These are phyloP conservation scores for Sapria himalayana DNA, from an alignment of 345 rosid species.

Conservation along the genomic window DNA sequence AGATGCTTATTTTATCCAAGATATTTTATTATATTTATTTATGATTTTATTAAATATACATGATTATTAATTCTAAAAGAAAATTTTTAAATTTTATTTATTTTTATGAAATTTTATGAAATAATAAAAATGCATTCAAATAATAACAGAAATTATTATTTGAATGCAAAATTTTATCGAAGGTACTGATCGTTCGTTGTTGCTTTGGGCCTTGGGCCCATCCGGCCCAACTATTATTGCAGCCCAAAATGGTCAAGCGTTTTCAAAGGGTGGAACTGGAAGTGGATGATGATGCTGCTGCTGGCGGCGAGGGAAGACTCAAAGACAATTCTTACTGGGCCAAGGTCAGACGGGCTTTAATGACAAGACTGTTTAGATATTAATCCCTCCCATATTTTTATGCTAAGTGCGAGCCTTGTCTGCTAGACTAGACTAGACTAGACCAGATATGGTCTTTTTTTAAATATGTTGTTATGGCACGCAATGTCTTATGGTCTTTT, in stretches of 20 bases:
- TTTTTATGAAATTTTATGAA: no score
- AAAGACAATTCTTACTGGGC: conserved; percentile 90
- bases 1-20: no score
- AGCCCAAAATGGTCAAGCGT: conserved; percentile 41
- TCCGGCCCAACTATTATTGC: conserved; percentile 13
- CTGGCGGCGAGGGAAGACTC: conserved; percentile 51
- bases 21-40: no score
- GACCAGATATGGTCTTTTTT: not conserved
- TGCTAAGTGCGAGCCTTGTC: not conserved
- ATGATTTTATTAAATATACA: no score
- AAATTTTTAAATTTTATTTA: no score
- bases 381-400: not conserved
- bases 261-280: conserved; percentile 79
- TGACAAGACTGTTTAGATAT: not conserved
- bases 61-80: no score
- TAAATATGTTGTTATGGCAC: not conserved
- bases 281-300: conserved; percentile 47
- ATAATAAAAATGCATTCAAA: no score
- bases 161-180: not conserved
- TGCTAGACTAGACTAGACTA: not conserved
- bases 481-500: not conserved
- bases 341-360: conserved; percentile 54
- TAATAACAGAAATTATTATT: not conserved
- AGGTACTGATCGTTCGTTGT: not conserved
- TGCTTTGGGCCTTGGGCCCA: not conserved